These are phyloP conservation scores for Moesziomyces antarcticus DNA, from an alignment of 1,284 basidiomycete species.

Conservation along the genomic window DNA sequence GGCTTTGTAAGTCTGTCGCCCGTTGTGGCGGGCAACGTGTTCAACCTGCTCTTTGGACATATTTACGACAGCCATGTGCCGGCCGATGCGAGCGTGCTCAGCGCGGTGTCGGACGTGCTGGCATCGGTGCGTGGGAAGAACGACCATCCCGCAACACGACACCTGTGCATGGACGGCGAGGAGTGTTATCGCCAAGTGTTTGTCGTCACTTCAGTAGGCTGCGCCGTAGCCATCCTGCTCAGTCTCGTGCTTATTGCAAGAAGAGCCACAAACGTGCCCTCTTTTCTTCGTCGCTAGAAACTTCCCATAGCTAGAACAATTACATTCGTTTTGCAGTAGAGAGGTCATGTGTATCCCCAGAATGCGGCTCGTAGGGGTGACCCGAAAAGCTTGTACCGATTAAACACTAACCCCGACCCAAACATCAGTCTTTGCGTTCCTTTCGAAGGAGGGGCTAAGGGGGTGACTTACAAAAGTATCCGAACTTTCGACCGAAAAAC, in stretches of 20 bases:
- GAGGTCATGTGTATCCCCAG: slow-evolving; percentile 13
- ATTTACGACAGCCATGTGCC: slow-evolving; percentile 53
- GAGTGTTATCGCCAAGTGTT: slow-evolving; percentile 66
- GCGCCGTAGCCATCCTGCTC: slow-evolving; percentile 45
- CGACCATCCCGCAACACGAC: slow-evolving; percentile 15
- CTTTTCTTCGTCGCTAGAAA: slow-evolving; percentile 1
- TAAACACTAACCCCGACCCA: slow-evolving; percentile 21
- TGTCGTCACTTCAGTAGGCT: slow-evolving; percentile 52
- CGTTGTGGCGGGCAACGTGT: slow-evolving; percentile 82
- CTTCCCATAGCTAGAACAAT: background rate
- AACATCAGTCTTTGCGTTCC: background rate
- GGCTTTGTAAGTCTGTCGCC: slow-evolving; percentile 82
- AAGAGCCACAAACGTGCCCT: slow-evolving; percentile 16
- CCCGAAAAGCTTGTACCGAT: slow-evolving; percentile 22
- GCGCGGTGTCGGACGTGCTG: background rate
- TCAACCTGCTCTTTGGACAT: slow-evolving; percentile 83
- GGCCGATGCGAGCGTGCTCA: slow-evolving; percentile 1
- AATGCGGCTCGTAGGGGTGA: slow-evolving; percentile 14
- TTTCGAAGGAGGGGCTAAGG: background rate
- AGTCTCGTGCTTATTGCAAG: slow-evolving; percentile 51
- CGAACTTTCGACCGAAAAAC: slow-evolving; percentile 45
- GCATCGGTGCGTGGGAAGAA: background rate
- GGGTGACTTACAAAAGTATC: slow-evolving; percentile 38
- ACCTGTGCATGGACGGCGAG: slow-evolving; percentile 60
- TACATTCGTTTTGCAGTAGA: background rate